phyloP scores from a whole-genome alignment of 2,329 filamentous ascomycete genomes.

The Ophiostoma populinum region DNA sequence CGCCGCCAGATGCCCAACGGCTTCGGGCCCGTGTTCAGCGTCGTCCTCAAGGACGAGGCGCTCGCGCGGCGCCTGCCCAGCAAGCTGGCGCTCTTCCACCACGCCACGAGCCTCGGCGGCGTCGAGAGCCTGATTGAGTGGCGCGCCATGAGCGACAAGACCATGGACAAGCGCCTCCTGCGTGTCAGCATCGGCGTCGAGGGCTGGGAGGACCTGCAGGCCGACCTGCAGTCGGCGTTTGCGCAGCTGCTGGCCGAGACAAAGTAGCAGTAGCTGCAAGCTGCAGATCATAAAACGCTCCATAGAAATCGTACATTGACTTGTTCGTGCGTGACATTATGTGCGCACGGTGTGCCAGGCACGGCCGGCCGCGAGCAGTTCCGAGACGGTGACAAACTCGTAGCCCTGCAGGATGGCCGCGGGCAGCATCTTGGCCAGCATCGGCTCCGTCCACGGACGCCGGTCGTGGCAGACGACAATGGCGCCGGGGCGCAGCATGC shows the following conservation, averaged over 20 bases:
- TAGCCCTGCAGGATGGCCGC: slow-evolving; percentile 55
- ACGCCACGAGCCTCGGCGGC: slow-evolving; percentile 84
- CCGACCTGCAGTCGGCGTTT: slow-evolving; percentile 55
- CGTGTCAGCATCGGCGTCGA: slow-evolving; percentile 79
- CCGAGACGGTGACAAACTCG: slow-evolving; percentile 51
- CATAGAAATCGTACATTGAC: background rate
- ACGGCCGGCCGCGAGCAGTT: slow-evolving; percentile 32
- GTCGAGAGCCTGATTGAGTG: slow-evolving; percentile 96
- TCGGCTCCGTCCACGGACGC: slow-evolving; percentile 64
- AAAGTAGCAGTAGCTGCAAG: background rate
- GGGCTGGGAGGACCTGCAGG: slow-evolving; percentile 64
- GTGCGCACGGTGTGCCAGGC: too few relatives aligned
- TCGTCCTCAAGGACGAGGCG: slow-evolving; percentile 43
- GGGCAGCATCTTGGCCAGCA: slow-evolving; percentile 56
- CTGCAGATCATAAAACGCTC: background rate
- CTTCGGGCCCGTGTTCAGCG: slow-evolving; percentile 73
- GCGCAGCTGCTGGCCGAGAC: slow-evolving; percentile 26
- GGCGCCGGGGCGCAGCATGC: slow-evolving; percentile 58
- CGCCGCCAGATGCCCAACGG: slow-evolving; percentile 78
- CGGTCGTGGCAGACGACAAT: slow-evolving; percentile 80
- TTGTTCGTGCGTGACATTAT: too few relatives aligned
- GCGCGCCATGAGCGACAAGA: slow-evolving; percentile 70
- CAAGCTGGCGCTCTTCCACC: slow-evolving; percentile 70
- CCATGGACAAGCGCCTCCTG: slow-evolving; percentile 54
- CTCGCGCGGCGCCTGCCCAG: slow-evolving; percentile 56